phyloP scores from a whole-genome alignment of 805 yeast genomes.

The Cephaloascus fragrans region DNA sequence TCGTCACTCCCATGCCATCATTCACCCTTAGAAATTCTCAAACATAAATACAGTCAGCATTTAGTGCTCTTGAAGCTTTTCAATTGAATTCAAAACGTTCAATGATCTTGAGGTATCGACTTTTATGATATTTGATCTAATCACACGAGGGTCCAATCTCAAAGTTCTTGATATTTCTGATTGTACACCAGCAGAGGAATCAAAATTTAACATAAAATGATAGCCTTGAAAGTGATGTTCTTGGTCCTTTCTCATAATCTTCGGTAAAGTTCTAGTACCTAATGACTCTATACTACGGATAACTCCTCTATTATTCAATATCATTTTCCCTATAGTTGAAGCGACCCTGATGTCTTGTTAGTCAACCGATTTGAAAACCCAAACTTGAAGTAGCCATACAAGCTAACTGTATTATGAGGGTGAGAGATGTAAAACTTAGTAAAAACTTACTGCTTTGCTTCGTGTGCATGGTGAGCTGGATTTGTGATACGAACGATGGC shows the following conservation, averaged over 20 bases:
- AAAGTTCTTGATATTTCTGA: conserved; percentile 73
- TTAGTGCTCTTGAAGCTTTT: too few species aligned
- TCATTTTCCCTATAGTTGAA: conserved; percentile 70
- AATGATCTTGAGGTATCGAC: conserved; percentile 42
- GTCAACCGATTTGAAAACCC: conserved; percentile 15
- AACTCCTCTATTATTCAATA: conserved; percentile 89
- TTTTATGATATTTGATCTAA: conserved; percentile 66
- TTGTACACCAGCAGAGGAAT: conserved; percentile 79
- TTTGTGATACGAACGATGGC: conserved; percentile 80
- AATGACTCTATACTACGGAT: conserved; percentile 72
- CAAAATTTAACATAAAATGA: conserved; percentile 80
- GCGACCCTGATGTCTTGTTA: conserved; percentile 33
- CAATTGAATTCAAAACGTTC: conserved; percentile 49
- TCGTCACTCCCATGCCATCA: too few species aligned
- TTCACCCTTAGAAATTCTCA: too few species aligned
- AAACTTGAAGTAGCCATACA: not conserved
- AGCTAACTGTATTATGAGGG: not conserved
- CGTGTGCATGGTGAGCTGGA: conserved; percentile 39
- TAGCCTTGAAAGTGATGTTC: conserved; percentile 87
- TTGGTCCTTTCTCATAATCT: conserved; percentile 73
- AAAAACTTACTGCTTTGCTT: conserved; percentile 47
- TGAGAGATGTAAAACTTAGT: conserved; percentile 1
- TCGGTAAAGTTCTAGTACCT: conserved; percentile 74
- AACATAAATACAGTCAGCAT: too few species aligned
- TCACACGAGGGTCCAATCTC: conserved; percentile 83